A percentile compares a stretch with the other conserved stretches of the same genome.
Conservation (phyloP, 2,329 filamentous ascomycete species). For the Bisporella sp. region DNA sequence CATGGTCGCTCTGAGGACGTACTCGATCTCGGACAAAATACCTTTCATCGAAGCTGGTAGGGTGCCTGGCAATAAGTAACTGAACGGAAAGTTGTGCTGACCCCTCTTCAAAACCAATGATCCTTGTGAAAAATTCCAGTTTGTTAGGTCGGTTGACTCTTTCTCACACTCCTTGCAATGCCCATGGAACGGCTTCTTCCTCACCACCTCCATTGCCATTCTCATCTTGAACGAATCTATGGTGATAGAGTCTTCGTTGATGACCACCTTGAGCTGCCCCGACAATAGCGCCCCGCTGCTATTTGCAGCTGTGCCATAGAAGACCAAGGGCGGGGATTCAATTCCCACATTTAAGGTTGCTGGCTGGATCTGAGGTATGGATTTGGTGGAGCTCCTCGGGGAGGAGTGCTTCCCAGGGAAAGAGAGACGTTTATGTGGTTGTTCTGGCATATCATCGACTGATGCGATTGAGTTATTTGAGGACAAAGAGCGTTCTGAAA, state of each 20-base stretch:
- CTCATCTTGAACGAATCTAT: constrained; percentile 68
- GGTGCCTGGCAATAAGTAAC: constrained; percentile 75
- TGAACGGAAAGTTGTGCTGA: constrained; percentile 79
- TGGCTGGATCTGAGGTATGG: constrained; percentile 15
- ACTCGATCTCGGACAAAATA: constrained; percentile 65
- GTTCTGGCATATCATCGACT: constrained; percentile 4
- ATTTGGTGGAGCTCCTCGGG: constrained; percentile 18
- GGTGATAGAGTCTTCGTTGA: constrained; percentile 59
- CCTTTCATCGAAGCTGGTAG: constrained; percentile 80
- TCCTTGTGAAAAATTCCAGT: constrained; percentile 68
- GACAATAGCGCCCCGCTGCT: constrained; percentile 83
- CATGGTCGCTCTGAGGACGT: constrained; percentile 66
- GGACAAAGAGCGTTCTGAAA: constrained; percentile 9
- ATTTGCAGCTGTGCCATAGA: constrained; percentile 67
- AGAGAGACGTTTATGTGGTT: constrained; percentile 23
- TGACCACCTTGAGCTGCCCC: constrained; percentile 68
- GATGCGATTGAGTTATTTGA: constrained; percentile 14
- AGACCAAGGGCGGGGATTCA: constrained; percentile 47
- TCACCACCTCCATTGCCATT: constrained; percentile 62
- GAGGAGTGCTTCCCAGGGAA: constrained; percentile 16
- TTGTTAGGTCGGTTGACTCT: constrained; percentile 66
- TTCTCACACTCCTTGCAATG: constrained; percentile 73
- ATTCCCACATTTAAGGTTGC: constrained; percentile 43
- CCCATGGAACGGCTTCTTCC: constrained; percentile 73
- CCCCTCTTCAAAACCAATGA: constrained; percentile 45